A percentile compares a stretch with the other conserved stretches of the same genome.
phyloP scores from a whole-genome alignment of 495 filamentous ascomycete species.

The Antarctomyces pellizariae region DNA sequence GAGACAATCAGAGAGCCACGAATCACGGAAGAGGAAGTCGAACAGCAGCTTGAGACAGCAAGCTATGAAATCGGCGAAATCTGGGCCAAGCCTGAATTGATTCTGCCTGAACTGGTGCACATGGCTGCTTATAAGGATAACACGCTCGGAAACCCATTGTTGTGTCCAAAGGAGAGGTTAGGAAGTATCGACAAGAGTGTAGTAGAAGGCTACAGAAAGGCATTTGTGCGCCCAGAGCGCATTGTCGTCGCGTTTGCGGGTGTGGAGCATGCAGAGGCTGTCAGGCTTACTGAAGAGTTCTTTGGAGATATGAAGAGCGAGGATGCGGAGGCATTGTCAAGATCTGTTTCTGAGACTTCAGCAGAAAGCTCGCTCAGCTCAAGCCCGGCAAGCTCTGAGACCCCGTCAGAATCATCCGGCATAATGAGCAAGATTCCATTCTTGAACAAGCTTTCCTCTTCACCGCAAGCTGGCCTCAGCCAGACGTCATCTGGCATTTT shows the following conservation, averaged over 20 bases:
- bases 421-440: slow-evolving; percentile 77
- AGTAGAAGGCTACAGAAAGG: slow-evolving; percentile 55
- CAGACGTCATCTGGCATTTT: slow-evolving; percentile 19
- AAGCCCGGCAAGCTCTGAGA: slow-evolving; percentile 12
- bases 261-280: slow-evolving; percentile 58
- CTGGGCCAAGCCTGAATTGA: slow-evolving; percentile 91
- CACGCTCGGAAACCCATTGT: slow-evolving; percentile 77
- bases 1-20: slow-evolving; percentile 82
- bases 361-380: slow-evolving; percentile 24
- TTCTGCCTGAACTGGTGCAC: slow-evolving; percentile 85
- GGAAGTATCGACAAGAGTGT: slow-evolving; percentile 46
- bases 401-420: slow-evolving; percentile 26
- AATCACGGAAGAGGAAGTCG: slow-evolving; percentile 77
- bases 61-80: slow-evolving; percentile 94
- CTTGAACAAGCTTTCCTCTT: slow-evolving; percentile 69
- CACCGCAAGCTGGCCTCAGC: slow-evolving; percentile 35
- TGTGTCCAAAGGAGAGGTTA: slow-evolving; percentile 75
- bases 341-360: slow-evolving; percentile 29
- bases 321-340: slow-evolving; percentile 29
- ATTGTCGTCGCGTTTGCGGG: slow-evolving; percentile 93
- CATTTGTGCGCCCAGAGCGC: slow-evolving; percentile 71
- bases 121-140: slow-evolving; percentile 88
- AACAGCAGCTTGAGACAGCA: slow-evolving; percentile 68
- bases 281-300: slow-evolving; percentile 55
- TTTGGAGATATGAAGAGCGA: slow-evolving; percentile 67